phyloP scores from a whole-genome alignment of 345 rosid genomes.

The Populus davidiana region DNA sequence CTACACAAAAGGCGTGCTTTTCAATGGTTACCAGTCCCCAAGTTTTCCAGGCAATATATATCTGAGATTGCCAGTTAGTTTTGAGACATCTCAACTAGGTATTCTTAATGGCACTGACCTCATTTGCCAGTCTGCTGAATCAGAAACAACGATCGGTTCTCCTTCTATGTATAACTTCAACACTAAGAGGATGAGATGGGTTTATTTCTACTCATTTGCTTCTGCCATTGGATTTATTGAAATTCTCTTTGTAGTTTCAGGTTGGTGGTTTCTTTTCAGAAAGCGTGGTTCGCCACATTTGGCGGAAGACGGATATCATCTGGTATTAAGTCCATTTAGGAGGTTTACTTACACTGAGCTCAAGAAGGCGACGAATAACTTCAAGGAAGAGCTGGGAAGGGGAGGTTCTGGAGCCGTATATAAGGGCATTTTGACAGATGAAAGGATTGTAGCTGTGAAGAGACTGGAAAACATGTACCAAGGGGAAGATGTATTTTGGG shows the following conservation, averaged over 20 bases:
- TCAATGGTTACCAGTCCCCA: conserved; percentile 1
- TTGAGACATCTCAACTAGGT: conserved; percentile 1
- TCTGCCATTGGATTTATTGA: conserved; percentile 35
- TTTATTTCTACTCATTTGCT: conserved; percentile 39
- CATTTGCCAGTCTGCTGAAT: background rate
- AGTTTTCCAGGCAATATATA: background rate
- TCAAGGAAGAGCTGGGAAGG: too few species aligned
- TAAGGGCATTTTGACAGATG: too few species aligned
- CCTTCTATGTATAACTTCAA: conserved; percentile 17
- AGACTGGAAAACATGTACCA: too few species aligned
- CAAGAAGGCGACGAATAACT: background rate
- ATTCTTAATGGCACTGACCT: background rate
- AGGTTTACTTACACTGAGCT: conserved; percentile 8
- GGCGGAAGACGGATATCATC: background rate
- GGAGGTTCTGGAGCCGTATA: too few species aligned
- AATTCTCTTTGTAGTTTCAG: conserved; percentile 19
- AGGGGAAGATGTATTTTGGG: too few species aligned
- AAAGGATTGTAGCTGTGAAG: too few species aligned
- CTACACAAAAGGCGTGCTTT: background rate
- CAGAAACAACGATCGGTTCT: background rate
- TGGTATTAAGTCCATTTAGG: background rate
- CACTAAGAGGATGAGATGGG: conserved; percentile 32
- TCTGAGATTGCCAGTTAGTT: background rate
- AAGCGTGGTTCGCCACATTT: background rate
- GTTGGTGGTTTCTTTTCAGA: conserved; percentile 35